Conservation (phyloP, 495 filamentous ascomycete genomes). For the Cercophora samala region DNA sequence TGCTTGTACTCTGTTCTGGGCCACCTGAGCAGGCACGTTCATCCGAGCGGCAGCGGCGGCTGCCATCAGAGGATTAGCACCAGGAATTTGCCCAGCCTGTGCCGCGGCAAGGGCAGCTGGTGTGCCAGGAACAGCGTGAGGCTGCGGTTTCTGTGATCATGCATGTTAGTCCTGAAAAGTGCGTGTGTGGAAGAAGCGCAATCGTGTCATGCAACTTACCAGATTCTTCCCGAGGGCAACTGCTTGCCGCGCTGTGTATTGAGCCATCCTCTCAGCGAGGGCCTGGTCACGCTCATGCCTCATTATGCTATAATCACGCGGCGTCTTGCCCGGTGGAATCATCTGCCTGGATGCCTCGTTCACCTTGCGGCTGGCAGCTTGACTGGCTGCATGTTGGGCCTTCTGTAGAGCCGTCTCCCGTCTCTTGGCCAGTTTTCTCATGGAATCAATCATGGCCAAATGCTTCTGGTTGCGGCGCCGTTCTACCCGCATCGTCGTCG, state of each 20-base stretch:
- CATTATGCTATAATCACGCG: slow-evolving; percentile 82
- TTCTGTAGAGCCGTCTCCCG: slow-evolving; percentile 81
- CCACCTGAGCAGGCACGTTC: slow-evolving; percentile 37
- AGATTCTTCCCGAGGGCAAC: slow-evolving; percentile 45
- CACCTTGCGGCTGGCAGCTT: slow-evolving; percentile 67
- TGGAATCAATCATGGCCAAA: slow-evolving; percentile 83
- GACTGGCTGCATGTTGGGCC: slow-evolving; percentile 70
- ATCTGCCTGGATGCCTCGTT: slow-evolving; percentile 63
- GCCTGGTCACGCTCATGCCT: slow-evolving; percentile 82
- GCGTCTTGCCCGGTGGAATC: slow-evolving; percentile 54
- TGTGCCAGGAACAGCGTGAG: slow-evolving; percentile 40
- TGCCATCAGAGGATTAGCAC: slow-evolving; percentile 37
- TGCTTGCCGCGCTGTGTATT: slow-evolving; percentile 59
- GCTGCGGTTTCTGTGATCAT: slow-evolving; percentile 38
- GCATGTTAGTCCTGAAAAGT: slow-evolving; percentile 24
- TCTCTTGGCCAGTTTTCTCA: slow-evolving; percentile 94
- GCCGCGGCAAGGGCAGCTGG: slow-evolving; percentile 34
- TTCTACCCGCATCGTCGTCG: slow-evolving; percentile 76
- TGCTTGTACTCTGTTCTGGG: slow-evolving; percentile 34
- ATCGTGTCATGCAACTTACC: slow-evolving; percentile 43
- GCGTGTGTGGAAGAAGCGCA: slow-evolving; percentile 2
- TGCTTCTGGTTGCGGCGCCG: slow-evolving; percentile 79
- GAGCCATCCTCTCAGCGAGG: slow-evolving; percentile 66
- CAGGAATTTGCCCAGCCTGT: slow-evolving; percentile 39
- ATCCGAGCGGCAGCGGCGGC: slow-evolving; percentile 29